phyloP scores from a whole-genome alignment of 2,329 filamentous ascomycete species.

The Neonectria magnoliae region DNA sequence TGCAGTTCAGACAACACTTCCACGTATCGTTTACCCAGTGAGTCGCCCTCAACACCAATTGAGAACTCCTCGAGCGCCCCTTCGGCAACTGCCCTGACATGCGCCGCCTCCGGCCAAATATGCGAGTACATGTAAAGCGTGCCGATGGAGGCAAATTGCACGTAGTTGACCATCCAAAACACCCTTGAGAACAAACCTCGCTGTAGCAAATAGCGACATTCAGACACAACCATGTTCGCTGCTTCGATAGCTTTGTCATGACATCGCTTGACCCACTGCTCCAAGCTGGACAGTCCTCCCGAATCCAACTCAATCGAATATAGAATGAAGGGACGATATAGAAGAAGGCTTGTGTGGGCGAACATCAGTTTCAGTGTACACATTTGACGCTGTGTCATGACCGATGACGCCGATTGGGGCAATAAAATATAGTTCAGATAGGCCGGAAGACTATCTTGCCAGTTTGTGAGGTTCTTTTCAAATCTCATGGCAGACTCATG shows the following conservation, averaged over 20 bases:
- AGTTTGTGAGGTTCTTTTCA: neutral
- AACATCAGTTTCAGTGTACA: conserved; percentile 11
- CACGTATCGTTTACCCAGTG: conserved; percentile 3
- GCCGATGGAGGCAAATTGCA: conserved; percentile 8
- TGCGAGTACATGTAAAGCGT: conserved; percentile 10
- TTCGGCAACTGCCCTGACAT: neutral
- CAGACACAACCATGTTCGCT: conserved; percentile 2
- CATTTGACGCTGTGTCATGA: conserved; percentile 4
- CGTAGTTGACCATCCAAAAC: conserved; percentile 11
- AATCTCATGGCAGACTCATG: conserved; percentile 11
- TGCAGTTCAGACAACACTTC: neutral
- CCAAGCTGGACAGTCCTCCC: neutral
- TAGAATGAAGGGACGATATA: conserved; percentile 5
- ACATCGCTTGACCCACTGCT: conserved; percentile 8
- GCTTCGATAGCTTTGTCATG: conserved; percentile 9
- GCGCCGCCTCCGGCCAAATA: neutral
- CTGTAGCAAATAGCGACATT: conserved; percentile 5
- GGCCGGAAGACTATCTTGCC: neutral
- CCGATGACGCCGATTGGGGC: conserved; percentile 1
- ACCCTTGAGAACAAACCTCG: conserved; percentile 6
- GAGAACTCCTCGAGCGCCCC: neutral
- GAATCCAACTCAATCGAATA: neutral
- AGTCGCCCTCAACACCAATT: conserved; percentile 11
- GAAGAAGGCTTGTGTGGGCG: neutral
- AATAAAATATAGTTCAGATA: conserved; percentile 3